Evolutionary conservation across 2,329 filamentous ascomycete species (phyloP).

Genomic region (Pseudogymnoascus sp.): DNA sequence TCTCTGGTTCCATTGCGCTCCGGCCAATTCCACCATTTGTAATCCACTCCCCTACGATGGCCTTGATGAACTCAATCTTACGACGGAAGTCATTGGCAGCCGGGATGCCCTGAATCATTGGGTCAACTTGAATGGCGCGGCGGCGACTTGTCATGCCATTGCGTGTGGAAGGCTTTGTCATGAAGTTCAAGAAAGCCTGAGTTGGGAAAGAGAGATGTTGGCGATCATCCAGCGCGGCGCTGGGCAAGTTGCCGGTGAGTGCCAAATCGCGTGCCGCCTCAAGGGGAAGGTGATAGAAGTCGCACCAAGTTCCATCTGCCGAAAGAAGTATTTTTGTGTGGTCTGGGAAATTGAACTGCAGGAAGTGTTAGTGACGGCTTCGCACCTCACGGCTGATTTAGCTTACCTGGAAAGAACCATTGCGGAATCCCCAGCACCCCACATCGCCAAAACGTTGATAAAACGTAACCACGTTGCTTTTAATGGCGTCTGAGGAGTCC

Average conservation of each 20-base stretch:
- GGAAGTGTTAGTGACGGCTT: conserved; percentile 14
- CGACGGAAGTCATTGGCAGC: conserved; percentile 63
- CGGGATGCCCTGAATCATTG: conserved; percentile 54
- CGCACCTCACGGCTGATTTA: background rate
- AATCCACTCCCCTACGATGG: conserved; percentile 64
- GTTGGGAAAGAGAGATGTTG: conserved; percentile 64
- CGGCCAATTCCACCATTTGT: conserved; percentile 61
- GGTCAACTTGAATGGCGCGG: conserved; percentile 40
- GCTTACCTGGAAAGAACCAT: conserved; percentile 66
- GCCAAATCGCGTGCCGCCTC: conserved; percentile 60
- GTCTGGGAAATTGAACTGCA: conserved; percentile 76
- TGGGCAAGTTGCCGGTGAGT: conserved; percentile 56
- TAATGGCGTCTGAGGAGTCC: conserved; percentile 33
- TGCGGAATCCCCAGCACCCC: conserved; percentile 71
- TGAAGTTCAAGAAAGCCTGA: conserved; percentile 64
- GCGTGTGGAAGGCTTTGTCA: conserved; percentile 38
- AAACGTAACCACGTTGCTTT: conserved; percentile 60
- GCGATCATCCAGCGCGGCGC: conserved; percentile 61
- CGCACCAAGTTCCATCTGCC: conserved; percentile 63
- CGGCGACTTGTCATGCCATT: conserved; percentile 31
- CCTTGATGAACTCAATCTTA: conserved; percentile 65
- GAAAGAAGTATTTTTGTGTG: conserved; percentile 80
- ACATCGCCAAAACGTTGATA: conserved; percentile 77
- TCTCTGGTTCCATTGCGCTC: conserved; percentile 44
- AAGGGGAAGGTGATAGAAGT: conserved; percentile 68